Evolutionary conservation across 208 protist genomes (phyloP).

Genomic region (Giardia duodenalis): DNA sequence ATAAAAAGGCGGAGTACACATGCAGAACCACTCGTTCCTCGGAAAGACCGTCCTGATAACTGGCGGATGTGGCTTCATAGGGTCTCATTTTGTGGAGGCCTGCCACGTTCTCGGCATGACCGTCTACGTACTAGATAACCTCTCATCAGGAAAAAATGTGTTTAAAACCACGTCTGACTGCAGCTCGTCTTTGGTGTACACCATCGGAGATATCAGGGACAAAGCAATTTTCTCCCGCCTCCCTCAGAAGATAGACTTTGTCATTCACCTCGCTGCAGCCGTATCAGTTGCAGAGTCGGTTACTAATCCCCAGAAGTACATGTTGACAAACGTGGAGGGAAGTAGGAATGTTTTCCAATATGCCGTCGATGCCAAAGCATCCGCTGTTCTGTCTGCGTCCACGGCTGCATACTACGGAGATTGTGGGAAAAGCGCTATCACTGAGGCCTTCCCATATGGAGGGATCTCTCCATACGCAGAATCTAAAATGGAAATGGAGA

Average conservation of each 20-base stretch:
- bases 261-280: conserved; percentile 41
- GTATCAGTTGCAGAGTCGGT: conserved; percentile 44
- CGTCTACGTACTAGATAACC: conserved; percentile 69
- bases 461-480: conserved; percentile 44
- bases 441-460: not conserved
- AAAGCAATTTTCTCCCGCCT: not conserved
- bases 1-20: too few species aligned
- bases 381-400: conserved; percentile 23
- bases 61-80: conserved; percentile 77
- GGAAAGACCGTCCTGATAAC: conserved; percentile 52
- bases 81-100: conserved; percentile 65
- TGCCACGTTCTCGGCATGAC: conserved; percentile 57
- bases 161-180: conserved; percentile 50
- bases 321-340: conserved; percentile 34
- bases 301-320: conserved; percentile 36
- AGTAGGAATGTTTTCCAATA: conserved; percentile 31
- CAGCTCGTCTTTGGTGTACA: conserved; percentile 29
- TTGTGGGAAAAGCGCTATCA: not conserved
- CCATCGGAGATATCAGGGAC: conserved; percentile 23
- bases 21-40: too few species aligned
- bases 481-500: conserved; percentile 39
- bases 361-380: not conserved
- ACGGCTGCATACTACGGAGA: conserved; percentile 41
- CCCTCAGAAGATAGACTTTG: not conserved
- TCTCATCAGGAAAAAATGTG: conserved; percentile 59